Evolutionary conservation across 169 alveolate species (phyloP), one percentile per base, ranked within the genome.

Genomic region (Babesia ovata): DNA sequence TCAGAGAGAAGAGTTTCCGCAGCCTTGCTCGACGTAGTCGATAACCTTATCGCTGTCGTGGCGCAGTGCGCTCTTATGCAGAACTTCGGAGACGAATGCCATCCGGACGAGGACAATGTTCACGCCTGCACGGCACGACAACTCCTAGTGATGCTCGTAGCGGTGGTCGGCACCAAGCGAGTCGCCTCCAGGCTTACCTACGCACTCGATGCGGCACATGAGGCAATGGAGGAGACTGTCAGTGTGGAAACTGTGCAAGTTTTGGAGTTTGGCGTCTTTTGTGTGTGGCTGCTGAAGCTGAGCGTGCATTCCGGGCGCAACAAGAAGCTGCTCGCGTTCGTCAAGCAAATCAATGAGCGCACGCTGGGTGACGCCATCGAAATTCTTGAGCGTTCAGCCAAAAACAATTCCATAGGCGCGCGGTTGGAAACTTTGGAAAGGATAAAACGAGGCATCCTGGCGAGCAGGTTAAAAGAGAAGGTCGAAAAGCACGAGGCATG

Each of bases 61-160:
- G 53, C 46, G 19, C 29, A 39, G 9, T 44, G 53, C 54, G 63
- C 76, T 7, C 63, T 67, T 11, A 67, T 67, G 76, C 76, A 54
- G 39, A 67, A 67, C 26, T 67, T 67, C 26, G 76, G 76, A 0
- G 76, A 67, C 56, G 65, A 67, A 33, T 54, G 67, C 22, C 76
- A 67, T 26, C 76, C 76, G 13, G 76, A 67, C 45, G 76, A 67
- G 65, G 76, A 67, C 58, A 67, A 67, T 28, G 76, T 67, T 3
- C 46, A 67, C 42, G 76, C 76, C 29, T 33, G 21, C 53, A 52
- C 76, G 0, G 76, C 76, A 26, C 12, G 76, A 9, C 76, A 67
- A 36, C 65, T 67, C 12, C 24, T 67, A 66, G 76, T 67, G 28
- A 12, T 67, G 28, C 65, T 67, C 39, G 9, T 48, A 7, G 76